Base-by-base conservation (phyloP, 1,284 basidiomycete species). In the Microbotryomycetes sp. region DNA sequence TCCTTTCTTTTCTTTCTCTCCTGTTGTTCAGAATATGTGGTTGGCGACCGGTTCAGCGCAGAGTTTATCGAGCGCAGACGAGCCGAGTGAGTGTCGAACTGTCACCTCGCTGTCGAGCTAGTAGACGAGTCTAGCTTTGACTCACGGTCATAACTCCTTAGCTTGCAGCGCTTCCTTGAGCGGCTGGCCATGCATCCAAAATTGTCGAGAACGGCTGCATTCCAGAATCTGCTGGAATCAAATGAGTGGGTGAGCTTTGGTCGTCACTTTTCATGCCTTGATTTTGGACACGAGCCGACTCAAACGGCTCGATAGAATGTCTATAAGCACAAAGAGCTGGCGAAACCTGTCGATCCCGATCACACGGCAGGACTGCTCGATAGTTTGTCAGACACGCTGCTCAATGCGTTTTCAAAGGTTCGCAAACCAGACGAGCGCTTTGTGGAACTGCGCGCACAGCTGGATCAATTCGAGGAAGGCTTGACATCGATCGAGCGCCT, bases 391-490 rank as follows among this genome's bases (percentile, higher is more conserved):
- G 94, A 99, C 76, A 92, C 91, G 15, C 84, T 98, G 31, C 80
- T 99, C 57, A 97, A 97, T 73, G 90, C 91, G 0, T 97, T 97
- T 73, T 83, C 91, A 23, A 88, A 89, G 54, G 91, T 98, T 21
- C 61, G 60, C 65, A 98, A 98, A 76, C 94, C 94, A 0, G 94
- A 99, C 72, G 91, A 92, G 69, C 84, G 93, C 26, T 99, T 98
- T 74, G 79, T 96, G 27, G 81, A 85, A 51, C 94, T 99, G 86
- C 82, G 87, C 28, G 90, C 93, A 72, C 81, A 82, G 57, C 86
- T 97, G 23, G 93, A 97, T 77, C 89, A 91, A 73, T 94, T 94
- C 69, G 94, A 98, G 74, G 96, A 97, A 64, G 88, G 90, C 16
- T 78, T 97, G 48, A 79, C 81, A 3, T 78, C 84, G 11, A 86